Evolutionary conservation across 345 rosid species (phyloP), one percentile per base, ranked within the genome.

Genomic region (Populus tremula): DNA sequence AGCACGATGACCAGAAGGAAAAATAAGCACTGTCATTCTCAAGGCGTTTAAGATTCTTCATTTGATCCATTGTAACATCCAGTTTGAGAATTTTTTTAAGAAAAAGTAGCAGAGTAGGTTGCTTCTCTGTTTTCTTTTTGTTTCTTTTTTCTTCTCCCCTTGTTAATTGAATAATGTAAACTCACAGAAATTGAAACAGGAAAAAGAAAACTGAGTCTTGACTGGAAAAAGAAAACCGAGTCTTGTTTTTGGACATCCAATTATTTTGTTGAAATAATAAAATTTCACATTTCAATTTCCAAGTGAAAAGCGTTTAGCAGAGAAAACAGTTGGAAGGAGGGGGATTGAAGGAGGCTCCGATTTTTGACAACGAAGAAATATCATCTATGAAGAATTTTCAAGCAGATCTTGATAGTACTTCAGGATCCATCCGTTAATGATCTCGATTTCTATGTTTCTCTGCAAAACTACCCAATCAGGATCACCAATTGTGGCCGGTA

Each of bases 401-500:
- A 66, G 36, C n/a, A 70, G 38, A 70, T 74, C 82, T 10, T 59
- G 39, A 27, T 78, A 75, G 79, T 82, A 78, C 20, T 75, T 49
- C 3, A 66, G 43, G 27, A 82, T 70, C 85, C 82, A 82, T 53
- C 49, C 54, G 4, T 27, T 36, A 2, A 82, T 63, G 9, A 70
- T 61, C n/a, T 78, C 64, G 13, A 78, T 16, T 78, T 78, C 80
- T 71, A 16, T 49, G 17, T 29, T 67, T 38, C 77, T 43, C 64
- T 70, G 79, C 38, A 13, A 1, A 1, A 33, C 76, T 39, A 82
- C 23, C 77, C 84, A 82, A 0, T 74, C 62, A 6, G 84, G 84
- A 47, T 82, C 84, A 36, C 54, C 41, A 23, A 39, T 20, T 8
- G 12, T 70, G 25, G 68, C 18, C 0, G 53, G 25, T 50, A 70